Conservation (phyloP, 225 moss, liverwort and hornwort species). For the Marchantia polymorpha region DNA sequence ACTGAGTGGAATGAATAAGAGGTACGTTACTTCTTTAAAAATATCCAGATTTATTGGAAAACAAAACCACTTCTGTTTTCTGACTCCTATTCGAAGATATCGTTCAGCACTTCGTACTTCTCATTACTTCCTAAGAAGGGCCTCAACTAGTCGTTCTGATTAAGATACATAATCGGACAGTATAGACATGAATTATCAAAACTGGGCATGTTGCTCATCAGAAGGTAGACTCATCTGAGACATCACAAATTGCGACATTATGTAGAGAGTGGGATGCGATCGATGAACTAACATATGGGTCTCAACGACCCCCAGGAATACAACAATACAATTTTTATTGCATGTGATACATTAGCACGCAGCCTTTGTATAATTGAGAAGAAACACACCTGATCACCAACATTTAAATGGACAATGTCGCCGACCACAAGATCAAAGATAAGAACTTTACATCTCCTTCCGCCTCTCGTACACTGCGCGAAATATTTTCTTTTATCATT, state of each 20-base stretch:
- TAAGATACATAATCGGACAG: too few species aligned
- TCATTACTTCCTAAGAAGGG: too few species aligned
- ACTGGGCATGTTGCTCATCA: neutral
- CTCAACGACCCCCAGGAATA: neutral
- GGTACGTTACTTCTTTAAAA: neutral
- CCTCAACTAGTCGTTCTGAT: too few species aligned
- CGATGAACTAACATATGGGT: neutral
- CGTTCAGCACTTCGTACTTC: too few species aligned
- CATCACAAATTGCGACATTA: neutral
- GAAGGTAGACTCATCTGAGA: neutral
- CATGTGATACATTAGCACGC: neutral
- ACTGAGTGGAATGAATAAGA: neutral
- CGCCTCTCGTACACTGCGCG: constrained; percentile 62
- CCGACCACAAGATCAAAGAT: constrained; percentile 91
- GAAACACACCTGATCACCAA: constrained; percentile 74
- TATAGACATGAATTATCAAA: too few species aligned
- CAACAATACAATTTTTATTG: neutral
- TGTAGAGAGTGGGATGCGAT: neutral
- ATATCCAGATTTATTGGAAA: too few species aligned
- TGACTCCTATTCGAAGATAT: too few species aligned
- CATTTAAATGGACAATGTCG: constrained; percentile 85
- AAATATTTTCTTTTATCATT: neutral
- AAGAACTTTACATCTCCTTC: constrained; percentile 68
- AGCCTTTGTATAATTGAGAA: neutral
- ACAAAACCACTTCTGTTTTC: too few species aligned